Base-by-base conservation (phyloP, 306 rosid genomes). In the Cucumis melo region DNA sequence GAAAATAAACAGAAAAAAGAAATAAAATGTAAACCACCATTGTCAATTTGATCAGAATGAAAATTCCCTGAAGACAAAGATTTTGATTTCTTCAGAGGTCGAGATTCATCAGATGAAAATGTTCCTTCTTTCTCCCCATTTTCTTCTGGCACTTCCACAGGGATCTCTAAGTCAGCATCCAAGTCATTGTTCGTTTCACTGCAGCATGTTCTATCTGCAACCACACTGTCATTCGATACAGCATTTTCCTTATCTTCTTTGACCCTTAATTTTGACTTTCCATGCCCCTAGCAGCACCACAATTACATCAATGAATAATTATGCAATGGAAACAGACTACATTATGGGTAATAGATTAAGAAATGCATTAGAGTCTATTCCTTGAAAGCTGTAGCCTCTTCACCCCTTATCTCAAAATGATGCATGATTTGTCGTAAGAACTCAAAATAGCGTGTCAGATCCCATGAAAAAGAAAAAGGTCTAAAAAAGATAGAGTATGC, bases 61-160 rank as follows among this genome's bases (percentile, higher is more conserved):
- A 62, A 5, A 39, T 80, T 78, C 76, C 87, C 90, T 41, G 56
- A 85, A 82, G 38, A 20, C 53, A 17, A 76, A 75, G 84, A 82
- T 87, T 87, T 93, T 70, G 87, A 82, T 80, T 86, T 91, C 87
- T 93, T 93, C 24, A 65, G 82, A 7, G 91, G 91, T 73, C 84
- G 86, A 71, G 72, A 78, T 77, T 73, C 87, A 83, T 83, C 85
- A 76, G 84, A 74, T 68, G 80, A 83, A 78, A 56, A 14, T 73
- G 79, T 83, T 63, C 48, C 88, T 68, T 81, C 84, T 8, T 38
- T 19, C 63, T 46, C 27, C 44, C 19, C 84, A 24, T 64, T 80
- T 62, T 82, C 88, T 65, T 84, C 85, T 77, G 76, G 16, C 6
- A 60, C 78, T 80, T 83, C 86, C n/a, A 79, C 76, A 61, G 84